phyloP scores from a whole-genome alignment of 1,284 basidiomycete species.

The Apiotrichum akiyoshidainum region DNA sequence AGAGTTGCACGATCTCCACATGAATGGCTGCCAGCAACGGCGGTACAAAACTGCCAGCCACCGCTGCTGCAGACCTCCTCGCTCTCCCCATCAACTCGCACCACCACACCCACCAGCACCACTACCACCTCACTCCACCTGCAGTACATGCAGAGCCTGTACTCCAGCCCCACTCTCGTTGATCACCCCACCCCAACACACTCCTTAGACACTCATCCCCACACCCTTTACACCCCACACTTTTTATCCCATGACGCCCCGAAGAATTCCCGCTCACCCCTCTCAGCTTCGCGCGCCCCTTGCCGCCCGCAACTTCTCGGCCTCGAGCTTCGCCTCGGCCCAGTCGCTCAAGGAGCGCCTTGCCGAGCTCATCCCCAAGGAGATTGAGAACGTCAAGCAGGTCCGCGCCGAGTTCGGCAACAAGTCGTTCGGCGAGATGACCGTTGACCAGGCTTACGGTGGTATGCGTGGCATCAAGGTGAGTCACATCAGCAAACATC shows the following conservation, averaged over 20 bases:
- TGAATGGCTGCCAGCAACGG: too few relatives aligned
- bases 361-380: constrained; percentile 81
- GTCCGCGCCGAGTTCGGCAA: constrained; percentile 78
- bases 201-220: neutral
- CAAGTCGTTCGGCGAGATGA: constrained; percentile 83
- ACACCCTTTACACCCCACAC: neutral
- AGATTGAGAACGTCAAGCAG: constrained; percentile 83
- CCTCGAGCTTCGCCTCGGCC: constrained; percentile 60
- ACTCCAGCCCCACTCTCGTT: neutral
- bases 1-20: too few relatives aligned
- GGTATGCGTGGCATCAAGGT: constrained; percentile 83
- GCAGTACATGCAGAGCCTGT: neutral
- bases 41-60: too few relatives aligned
- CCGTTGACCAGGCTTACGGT: constrained; percentile 83
- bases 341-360: constrained; percentile 83
- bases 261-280: neutral
- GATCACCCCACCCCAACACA: neutral
- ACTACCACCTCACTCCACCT: too few relatives aligned
- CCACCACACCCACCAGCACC: too few relatives aligned
- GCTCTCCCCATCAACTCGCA: too few relatives aligned
- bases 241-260: neutral
- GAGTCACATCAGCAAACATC: too few relatives aligned
- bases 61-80: too few relatives aligned
- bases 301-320: constrained; percentile 52
- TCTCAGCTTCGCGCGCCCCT: constrained; percentile 24